phyloP scores from a whole-genome alignment of 352 stramenopile genomes.

The Globisporangium nunn region DNA sequence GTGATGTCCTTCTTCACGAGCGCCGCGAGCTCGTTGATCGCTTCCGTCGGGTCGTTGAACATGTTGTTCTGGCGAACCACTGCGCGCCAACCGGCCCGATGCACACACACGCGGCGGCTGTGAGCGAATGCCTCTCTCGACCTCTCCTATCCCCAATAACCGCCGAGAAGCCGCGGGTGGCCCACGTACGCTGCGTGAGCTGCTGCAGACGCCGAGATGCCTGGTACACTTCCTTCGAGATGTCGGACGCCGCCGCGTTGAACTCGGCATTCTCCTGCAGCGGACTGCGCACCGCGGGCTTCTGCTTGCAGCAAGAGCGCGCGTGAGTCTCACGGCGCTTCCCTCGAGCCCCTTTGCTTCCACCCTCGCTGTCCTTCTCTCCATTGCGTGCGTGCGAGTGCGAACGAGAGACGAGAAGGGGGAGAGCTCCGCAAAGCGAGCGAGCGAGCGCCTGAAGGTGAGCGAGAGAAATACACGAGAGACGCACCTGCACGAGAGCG shows the following conservation, averaged over 20 bases:
- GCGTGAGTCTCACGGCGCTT: too few relatives aligned
- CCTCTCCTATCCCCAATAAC: too few relatives aligned
- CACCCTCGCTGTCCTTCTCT: too few relatives aligned
- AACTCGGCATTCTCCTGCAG: conserved; percentile 76
- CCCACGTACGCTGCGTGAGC: conserved; percentile 57
- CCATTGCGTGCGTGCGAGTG: not conserved
- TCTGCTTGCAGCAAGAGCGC: conserved; percentile 18
- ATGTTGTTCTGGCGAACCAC: conserved; percentile 87
- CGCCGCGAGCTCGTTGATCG: conserved; percentile 76
- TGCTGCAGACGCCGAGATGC: conserved; percentile 77
- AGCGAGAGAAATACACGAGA: too few relatives aligned
- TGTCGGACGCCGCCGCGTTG: conserved; percentile 69
- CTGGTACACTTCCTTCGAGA: conserved; percentile 80
- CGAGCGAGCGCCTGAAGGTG: not conserved
- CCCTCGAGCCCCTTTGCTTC: too few relatives aligned
- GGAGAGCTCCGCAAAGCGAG: not conserved
- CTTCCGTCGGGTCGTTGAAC: conserved; percentile 82
- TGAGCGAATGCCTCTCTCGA: too few relatives aligned
- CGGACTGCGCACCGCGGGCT: conserved; percentile 20
- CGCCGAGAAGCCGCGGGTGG: too few relatives aligned
- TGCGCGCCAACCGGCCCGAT: conserved; percentile 10
- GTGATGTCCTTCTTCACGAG: conserved; percentile 87
- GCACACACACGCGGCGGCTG: too few relatives aligned
- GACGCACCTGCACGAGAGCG: conserved; percentile 16
- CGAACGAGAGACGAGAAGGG: not conserved